phyloP scores from a whole-genome alignment of 768 basidiomycete genomes.

The Mrakia frigida region DNA sequence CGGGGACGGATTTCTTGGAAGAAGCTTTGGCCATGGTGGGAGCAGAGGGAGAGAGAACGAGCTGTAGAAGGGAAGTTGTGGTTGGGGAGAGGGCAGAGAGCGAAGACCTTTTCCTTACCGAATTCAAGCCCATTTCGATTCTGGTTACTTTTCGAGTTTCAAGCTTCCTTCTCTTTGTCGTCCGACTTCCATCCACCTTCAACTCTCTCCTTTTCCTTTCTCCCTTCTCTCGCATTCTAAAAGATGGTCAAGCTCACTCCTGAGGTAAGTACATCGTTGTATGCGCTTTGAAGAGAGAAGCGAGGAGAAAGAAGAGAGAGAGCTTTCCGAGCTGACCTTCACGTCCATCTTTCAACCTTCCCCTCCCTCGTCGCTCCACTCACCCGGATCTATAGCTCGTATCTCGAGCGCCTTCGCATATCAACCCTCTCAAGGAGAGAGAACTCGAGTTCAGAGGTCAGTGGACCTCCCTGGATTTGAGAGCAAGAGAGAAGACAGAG shows the following conservation, averaged over 20 bases:
- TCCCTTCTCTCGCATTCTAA: neutral
- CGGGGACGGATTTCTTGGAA: neutral
- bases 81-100: neutral
- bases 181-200: neutral
- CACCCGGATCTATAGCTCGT: slow-evolving; percentile 16
- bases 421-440: slow-evolving; percentile 33
- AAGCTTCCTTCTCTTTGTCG: neutral
- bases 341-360: neutral
- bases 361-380: neutral
- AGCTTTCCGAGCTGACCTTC: neutral
- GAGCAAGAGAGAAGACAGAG: neutral
- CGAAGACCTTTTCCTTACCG: no score
- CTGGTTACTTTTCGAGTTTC: neutral
- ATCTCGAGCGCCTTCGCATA: slow-evolving; percentile 29
- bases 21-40: neutral
- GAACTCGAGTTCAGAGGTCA: slow-evolving; percentile 32
- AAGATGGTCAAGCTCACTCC: slow-evolving; percentile 34
- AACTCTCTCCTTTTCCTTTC: neutral
- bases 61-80: neutral
- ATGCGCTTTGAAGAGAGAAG: neutral
- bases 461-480: neutral
- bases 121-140: no score
- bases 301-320: no score
- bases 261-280: slow-evolving; percentile 18
- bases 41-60: neutral